Conservation (phyloP, 768 basidiomycete genomes). For the Hygrocybe punicea region DNA sequence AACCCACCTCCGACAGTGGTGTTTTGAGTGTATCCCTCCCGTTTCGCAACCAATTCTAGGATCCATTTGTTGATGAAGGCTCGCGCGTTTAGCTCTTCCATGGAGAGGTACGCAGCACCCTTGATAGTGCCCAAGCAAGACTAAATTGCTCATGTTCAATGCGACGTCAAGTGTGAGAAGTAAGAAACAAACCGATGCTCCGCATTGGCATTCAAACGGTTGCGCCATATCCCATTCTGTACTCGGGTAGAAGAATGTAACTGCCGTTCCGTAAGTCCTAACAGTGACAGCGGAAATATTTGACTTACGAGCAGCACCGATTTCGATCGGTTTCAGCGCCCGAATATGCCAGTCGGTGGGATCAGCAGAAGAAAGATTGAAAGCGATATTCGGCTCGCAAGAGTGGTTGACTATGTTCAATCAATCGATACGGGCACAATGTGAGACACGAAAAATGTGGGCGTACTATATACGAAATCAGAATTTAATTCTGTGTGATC, state of each 20-base stretch:
- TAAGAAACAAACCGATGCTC: conserved; percentile 32
- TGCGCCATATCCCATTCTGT: conserved; percentile 71
- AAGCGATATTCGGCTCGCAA: conserved; percentile 56
- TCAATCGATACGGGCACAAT: background rate
- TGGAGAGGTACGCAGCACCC: conserved; percentile 45
- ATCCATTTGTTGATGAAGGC: conserved; percentile 47
- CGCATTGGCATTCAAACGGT: conserved; percentile 55
- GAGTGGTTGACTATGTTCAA: conserved; percentile 63
- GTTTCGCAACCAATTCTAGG: conserved; percentile 24
- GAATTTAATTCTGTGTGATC: conserved; percentile 59
- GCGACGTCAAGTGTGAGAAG: background rate
- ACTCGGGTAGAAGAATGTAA: conserved; percentile 53
- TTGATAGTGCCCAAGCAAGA: conserved; percentile 44
- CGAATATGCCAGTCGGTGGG: conserved; percentile 47
- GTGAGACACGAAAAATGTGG: background rate
- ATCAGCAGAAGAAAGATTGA: conserved; percentile 47
- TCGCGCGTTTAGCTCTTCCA: conserved; percentile 35
- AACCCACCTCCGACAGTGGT: background rate
- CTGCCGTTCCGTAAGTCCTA: conserved; percentile 17
- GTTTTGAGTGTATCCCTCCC: conserved; percentile 16
- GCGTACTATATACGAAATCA: conserved; percentile 56
- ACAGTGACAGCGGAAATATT: conserved; percentile 17
- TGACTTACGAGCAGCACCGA: conserved; percentile 39
- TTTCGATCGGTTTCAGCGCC: conserved; percentile 40
- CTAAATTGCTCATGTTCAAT: conserved; percentile 22